Conservation (phyloP, 2,329 filamentous ascomycete genomes). For the Diaporthe sp. region DNA sequence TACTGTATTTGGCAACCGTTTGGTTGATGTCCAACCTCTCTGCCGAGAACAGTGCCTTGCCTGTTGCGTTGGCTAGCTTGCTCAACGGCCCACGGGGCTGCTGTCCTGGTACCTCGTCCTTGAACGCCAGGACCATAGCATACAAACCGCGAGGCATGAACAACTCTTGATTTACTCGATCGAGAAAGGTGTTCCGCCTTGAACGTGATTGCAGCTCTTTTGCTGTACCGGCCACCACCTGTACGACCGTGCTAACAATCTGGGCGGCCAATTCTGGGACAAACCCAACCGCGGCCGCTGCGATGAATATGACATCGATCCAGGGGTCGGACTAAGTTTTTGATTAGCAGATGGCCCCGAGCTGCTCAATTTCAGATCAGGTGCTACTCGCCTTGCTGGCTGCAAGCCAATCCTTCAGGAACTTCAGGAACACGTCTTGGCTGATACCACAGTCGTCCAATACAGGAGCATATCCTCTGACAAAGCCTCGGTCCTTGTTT, state of each 20-base stretch:
- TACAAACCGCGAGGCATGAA: slow-evolving; percentile 46
- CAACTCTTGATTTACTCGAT: slow-evolving; percentile 43
- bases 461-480: slow-evolving; percentile 50
- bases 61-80: slow-evolving; percentile 32
- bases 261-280: slow-evolving; percentile 46
- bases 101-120: slow-evolving; percentile 37
- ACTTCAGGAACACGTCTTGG: slow-evolving; percentile 48
- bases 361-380: no score
- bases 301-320: slow-evolving; percentile 39
- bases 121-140: slow-evolving; percentile 45
- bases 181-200: slow-evolving; percentile 42
- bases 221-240: slow-evolving; percentile 41
- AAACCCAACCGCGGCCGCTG: slow-evolving; percentile 38
- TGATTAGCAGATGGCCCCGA: not conserved
- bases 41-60: slow-evolving; percentile 31
- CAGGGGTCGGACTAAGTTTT: slow-evolving; percentile 32
- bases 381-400: slow-evolving; percentile 36
- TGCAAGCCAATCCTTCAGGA: slow-evolving; percentile 46
- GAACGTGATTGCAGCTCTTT: slow-evolving; percentile 42
- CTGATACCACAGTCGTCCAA: slow-evolving; percentile 47
- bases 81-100: slow-evolving; percentile 34
- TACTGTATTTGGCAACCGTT: slow-evolving; percentile 47
- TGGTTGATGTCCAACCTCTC: slow-evolving; percentile 47
- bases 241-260: slow-evolving; percentile 39
- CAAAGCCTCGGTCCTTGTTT: slow-evolving; percentile 48